These are phyloP conservation scores for Choanephora cucurbitarum DNA, from an alignment of 371 early-diverging fungal species.

Conservation along the genomic window DNA sequence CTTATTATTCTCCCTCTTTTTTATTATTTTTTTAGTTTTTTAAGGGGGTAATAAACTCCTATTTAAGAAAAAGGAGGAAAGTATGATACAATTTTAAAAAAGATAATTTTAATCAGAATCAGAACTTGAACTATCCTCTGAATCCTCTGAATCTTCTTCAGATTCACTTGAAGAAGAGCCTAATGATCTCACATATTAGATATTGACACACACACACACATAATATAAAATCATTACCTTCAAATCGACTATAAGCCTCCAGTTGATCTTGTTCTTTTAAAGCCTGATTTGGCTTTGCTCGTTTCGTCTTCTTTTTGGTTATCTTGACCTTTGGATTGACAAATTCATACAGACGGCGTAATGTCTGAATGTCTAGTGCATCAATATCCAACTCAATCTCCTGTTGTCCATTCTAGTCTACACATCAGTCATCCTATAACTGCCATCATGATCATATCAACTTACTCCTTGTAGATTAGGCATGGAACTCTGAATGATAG, in stretches of 20 bases:
- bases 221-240: neutral
- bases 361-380: slow-evolving; percentile 75
- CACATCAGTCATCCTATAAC: neutral
- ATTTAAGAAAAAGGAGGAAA: neutral
- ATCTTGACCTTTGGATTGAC: slow-evolving; percentile 41
- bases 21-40: no score
- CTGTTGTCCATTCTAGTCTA: slow-evolving; percentile 60
- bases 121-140: slow-evolving; percentile 12
- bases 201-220: neutral
- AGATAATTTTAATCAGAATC: slow-evolving; percentile 15
- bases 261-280: slow-evolving; percentile 4
- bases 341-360: slow-evolving; percentile 79
- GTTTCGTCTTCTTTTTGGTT: neutral
- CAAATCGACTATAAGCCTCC: slow-evolving; percentile 1
- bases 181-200: neutral
- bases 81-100: neutral
- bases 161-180: slow-evolving; percentile 11
- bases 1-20: no score
- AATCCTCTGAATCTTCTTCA: slow-evolving; percentile 5
- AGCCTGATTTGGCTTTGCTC: neutral
- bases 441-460: neutral
- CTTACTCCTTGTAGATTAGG: slow-evolving; percentile 72
- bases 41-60: no score
- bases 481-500: slow-evolving; percentile 84
- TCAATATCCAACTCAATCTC: slow-evolving; percentile 96